Evolutionary conservation across 1,284 basidiomycete species (phyloP).

Genomic region (Hemileia vastatrix): DNA sequence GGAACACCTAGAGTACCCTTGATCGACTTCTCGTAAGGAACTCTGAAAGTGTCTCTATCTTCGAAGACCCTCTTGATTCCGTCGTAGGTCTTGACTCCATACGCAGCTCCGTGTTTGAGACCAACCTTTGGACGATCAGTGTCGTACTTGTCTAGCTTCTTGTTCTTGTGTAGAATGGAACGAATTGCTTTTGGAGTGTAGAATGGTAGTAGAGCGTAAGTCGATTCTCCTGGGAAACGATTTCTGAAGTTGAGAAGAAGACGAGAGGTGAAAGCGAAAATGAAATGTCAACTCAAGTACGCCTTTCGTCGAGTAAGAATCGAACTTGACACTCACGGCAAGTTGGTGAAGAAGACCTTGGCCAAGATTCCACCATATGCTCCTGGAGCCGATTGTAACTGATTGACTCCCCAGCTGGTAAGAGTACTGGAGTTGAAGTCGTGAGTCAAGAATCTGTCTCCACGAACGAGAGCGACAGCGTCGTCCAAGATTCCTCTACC

Average conservation of each 20-base stretch:
- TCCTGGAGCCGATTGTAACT: constrained; percentile 27
- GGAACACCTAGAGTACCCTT: not conserved
- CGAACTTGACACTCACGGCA: constrained; percentile 60
- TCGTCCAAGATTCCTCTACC: constrained; percentile 77
- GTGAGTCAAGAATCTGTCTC: constrained; percentile 70
- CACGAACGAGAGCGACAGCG: constrained; percentile 72
- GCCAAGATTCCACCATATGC: constrained; percentile 47
- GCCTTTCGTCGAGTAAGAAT: constrained; percentile 41
- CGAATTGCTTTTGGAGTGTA: constrained; percentile 52
- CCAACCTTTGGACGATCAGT: constrained; percentile 50
- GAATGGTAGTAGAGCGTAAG: constrained; percentile 76
- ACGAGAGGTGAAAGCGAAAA: too few species aligned
- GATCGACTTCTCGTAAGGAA: constrained; percentile 20
- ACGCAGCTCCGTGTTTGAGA: too few species aligned
- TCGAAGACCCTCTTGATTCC: constrained; percentile 53
- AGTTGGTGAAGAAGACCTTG: constrained; percentile 59
- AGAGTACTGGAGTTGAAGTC: constrained; percentile 69
- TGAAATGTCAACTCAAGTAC: too few species aligned
- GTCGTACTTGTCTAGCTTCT: constrained; percentile 49
- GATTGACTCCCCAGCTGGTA: constrained; percentile 48
- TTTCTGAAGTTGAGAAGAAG: not conserved
- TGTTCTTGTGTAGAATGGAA: constrained; percentile 56
- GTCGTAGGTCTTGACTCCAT: constrained; percentile 50
- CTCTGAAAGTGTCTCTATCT: constrained; percentile 40
- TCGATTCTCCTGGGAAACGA: constrained; percentile 48